Evolutionary conservation across 495 filamentous ascomycete genomes (phyloP).

Genomic region (Daldinia decipiens): DNA sequence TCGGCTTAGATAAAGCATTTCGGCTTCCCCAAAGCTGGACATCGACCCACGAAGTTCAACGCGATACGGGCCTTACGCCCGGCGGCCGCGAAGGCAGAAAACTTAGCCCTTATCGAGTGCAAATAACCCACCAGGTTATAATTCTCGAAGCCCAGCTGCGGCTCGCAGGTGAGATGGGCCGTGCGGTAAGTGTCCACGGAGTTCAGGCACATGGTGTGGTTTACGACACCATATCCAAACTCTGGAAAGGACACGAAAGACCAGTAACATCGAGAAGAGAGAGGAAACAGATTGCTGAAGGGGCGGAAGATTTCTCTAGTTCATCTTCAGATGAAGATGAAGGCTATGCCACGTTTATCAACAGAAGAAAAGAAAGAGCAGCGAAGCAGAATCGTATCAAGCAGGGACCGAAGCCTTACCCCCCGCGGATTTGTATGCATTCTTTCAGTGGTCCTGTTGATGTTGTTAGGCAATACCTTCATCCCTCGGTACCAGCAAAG

Average conservation of each 20-base stretch:
- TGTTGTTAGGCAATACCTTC: slow-evolving; percentile 78
- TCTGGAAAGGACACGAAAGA: slow-evolving; percentile 87
- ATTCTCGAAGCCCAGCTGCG: slow-evolving; percentile 84
- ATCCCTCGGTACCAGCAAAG: slow-evolving; percentile 75
- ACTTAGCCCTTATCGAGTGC: slow-evolving; percentile 78
- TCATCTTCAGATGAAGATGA: slow-evolving; percentile 55
- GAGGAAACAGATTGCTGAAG: slow-evolving; percentile 54
- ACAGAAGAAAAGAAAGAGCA: slow-evolving; percentile 26
- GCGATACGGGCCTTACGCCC: slow-evolving; percentile 70
- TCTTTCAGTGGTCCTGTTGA: slow-evolving; percentile 88
- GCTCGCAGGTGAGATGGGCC: slow-evolving; percentile 81
- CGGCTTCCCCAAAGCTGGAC: slow-evolving; percentile 76
- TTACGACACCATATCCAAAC: slow-evolving; percentile 74
- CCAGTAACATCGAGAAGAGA: slow-evolving; percentile 72
- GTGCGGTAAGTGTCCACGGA: slow-evolving; percentile 88
- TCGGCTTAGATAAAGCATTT: slow-evolving; percentile 88
- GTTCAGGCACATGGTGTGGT: slow-evolving; percentile 89
- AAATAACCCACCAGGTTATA: slow-evolving; percentile 78
- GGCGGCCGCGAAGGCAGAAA: slow-evolving; percentile 82
- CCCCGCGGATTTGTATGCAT: slow-evolving; percentile 92
- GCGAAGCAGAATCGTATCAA: not conserved
- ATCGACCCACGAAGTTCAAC: slow-evolving; percentile 40
- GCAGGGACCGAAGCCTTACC: slow-evolving; percentile 67
- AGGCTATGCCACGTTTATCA: slow-evolving; percentile 26
- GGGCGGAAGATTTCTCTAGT: slow-evolving; percentile 60